Conservation (phyloP, 495 filamentous ascomycete species). For the Podospora fimiseda region DNA sequence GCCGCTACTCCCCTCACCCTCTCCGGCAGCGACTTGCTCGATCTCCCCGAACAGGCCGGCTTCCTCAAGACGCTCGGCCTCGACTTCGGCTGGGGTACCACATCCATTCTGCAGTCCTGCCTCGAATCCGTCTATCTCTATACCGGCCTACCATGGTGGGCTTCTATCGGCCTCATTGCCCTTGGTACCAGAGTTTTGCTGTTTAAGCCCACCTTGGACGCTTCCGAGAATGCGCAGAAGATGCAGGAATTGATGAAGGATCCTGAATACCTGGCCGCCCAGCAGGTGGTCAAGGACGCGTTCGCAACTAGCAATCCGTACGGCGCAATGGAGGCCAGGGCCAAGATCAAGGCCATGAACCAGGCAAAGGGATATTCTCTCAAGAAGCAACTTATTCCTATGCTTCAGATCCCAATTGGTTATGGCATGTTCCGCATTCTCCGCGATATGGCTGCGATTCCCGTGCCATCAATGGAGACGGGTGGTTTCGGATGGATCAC, state of each 20-base stretch:
- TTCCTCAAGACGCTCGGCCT: constrained; percentile 77
- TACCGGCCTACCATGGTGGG: constrained; percentile 73
- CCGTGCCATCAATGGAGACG: constrained; percentile 67
- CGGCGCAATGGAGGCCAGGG: constrained; percentile 34
- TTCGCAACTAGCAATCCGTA: constrained; percentile 32
- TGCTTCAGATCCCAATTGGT: constrained; percentile 63
- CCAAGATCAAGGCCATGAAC: constrained; percentile 46
- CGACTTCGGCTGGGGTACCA: constrained; percentile 77
- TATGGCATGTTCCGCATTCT: constrained; percentile 76
- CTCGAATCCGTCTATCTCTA: constrained; percentile 79
- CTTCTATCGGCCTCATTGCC: constrained; percentile 58
- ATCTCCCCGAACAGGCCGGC: constrained; percentile 67
- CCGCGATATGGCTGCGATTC: constrained; percentile 64
- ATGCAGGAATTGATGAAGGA: constrained; percentile 44
- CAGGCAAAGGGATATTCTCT: constrained; percentile 46
- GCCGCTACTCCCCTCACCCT: constrained; percentile 24
- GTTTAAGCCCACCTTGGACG: constrained; percentile 55
- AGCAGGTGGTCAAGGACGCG: constrained; percentile 43
- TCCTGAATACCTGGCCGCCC: constrained; percentile 45
- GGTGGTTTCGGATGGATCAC: constrained; percentile 71
- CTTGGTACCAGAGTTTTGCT: constrained; percentile 57
- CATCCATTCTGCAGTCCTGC: constrained; percentile 59
- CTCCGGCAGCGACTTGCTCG: constrained; percentile 37
- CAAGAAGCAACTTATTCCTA: constrained; percentile 49
- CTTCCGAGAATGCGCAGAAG: constrained; percentile 53